These are phyloP conservation scores for Exobasidium cylindrosporum DNA, from an alignment of 1,284 basidiomycete genomes.

Conservation along the genomic window DNA sequence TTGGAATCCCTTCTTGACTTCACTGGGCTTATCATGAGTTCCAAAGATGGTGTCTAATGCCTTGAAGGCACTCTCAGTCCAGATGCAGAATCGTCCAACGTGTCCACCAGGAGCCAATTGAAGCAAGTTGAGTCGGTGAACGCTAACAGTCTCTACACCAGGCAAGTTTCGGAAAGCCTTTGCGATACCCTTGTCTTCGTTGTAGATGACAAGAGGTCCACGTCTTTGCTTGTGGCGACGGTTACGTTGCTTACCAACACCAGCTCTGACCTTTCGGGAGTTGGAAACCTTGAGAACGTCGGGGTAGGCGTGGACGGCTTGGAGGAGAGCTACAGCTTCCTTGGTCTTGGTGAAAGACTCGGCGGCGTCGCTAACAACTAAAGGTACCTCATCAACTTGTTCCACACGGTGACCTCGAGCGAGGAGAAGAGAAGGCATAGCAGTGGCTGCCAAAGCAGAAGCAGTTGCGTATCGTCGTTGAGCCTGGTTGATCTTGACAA, in stretches of 20 bases:
- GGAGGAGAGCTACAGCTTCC: conserved; percentile 91
- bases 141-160: conserved; percentile 95
- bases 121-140: conserved; percentile 91
- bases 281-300: conserved; percentile 97
- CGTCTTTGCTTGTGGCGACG: conserved; percentile 95
- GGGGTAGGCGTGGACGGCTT: conserved; percentile 73
- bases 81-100: conserved; percentile 97
- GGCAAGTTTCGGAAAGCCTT: conserved; percentile 98
- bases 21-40: conserved; percentile 77
- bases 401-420: conserved; percentile 99
- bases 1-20: conserved; percentile 73
- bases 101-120: conserved; percentile 99
- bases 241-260: conserved; percentile 96
- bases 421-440: conserved; percentile 95
- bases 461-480: conserved; percentile 97
- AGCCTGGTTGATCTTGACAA: conserved; percentile 99
- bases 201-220: conserved; percentile 95
- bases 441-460: conserved; percentile 95
- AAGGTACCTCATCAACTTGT: conserved; percentile 92
- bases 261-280: conserved; percentile 93
- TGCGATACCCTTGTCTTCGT: conserved; percentile 95
- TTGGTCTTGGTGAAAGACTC: conserved; percentile 96
- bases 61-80: conserved; percentile 92
- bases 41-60: conserved; percentile 93
- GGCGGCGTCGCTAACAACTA: conserved; percentile 75